phyloP scores from a whole-genome alignment of 2,329 filamentous ascomycete species.

The Pseudocercospora musae region DNA sequence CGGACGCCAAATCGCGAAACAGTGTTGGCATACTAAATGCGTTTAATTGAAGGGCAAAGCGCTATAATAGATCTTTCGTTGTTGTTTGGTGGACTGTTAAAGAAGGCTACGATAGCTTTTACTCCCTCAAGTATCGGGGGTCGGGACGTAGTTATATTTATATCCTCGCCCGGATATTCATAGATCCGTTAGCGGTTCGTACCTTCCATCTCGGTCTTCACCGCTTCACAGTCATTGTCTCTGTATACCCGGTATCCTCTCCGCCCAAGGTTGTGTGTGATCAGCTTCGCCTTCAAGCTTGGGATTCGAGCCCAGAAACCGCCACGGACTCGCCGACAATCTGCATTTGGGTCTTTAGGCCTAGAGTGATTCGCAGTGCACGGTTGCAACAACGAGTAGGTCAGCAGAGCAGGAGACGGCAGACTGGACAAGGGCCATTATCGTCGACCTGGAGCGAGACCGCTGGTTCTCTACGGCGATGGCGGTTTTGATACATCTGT shows the following conservation, averaged over 20 bases:
- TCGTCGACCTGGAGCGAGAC: constrained; percentile 30
- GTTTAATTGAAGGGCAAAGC: no score
- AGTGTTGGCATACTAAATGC: no score
- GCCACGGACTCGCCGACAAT: constrained; percentile 36
- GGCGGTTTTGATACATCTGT: background rate
- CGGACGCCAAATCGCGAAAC: no score
- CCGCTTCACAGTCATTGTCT: constrained; percentile 45
- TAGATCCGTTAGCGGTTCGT: constrained; percentile 13
- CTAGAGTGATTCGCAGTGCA: no score
- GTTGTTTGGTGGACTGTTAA: no score
- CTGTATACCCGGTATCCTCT: no score
- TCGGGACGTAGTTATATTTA: no score
- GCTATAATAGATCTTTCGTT: no score
- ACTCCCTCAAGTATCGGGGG: no score
- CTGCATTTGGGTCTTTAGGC: constrained; percentile 38
- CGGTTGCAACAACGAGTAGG: constrained; percentile 44
- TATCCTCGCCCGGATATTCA: no score
- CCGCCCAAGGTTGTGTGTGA: constrained; percentile 39
- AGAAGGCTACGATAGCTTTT: no score
- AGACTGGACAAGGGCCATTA: constrained; percentile 47
- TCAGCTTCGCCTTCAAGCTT: constrained; percentile 32
- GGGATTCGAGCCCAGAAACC: constrained; percentile 36
- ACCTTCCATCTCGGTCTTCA: constrained; percentile 28
- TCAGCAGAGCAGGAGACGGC: constrained; percentile 42
- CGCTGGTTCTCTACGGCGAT: background rate